Base-by-base conservation (phyloP, 495 filamentous ascomycete species). In the Podospora australis region DNA sequence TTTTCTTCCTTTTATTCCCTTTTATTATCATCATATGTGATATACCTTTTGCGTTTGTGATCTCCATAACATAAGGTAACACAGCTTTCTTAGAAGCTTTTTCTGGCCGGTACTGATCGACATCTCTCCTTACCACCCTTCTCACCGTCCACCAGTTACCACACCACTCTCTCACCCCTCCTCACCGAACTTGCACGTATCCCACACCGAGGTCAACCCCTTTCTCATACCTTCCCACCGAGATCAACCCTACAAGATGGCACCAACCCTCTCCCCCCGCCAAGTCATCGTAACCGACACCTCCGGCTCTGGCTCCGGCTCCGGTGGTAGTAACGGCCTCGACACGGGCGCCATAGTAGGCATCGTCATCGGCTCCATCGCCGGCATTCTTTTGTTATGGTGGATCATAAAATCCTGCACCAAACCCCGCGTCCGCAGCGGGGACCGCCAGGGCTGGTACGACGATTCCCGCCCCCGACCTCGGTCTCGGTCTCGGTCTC, bases 331-430 rank as follows among this genome's bases (percentile, higher is more conserved):
- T 4, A 16, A 16, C 6, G 14, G 28, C 34, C 58, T 58, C 41
- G 44, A 29, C 39, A 24, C 55, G 2, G 58, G 58, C 23, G 54
- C 54, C 28, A 63, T 63, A 16, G 60, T 48, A 5, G 60, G 60
- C 44, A 63, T 63, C 46, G 60, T 63, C 4, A 60, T 63, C 45
- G 60, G 60, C 44, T 40, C 39, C 29, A 47, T 63, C n/a, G 54
- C 53, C 38, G 60, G 48, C 25, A 39, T 63, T 32, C 46, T 63
- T 10, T 47, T 63, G 1, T 21, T 63, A 28, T 53, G 46, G 50
- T 63, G 54, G 57, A 48, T 53, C 40, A 47, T 63, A 24, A 16
- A 29, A 8, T 39, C 49, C 38, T 44, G 35, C 39, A 47, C 48
- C 16, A 35, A 50, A 24, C 43, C 49, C 32, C 23, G 19, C 24